Conservation (phyloP, 176 grass and related monocot species). For the Paspalum notatum region DNA sequence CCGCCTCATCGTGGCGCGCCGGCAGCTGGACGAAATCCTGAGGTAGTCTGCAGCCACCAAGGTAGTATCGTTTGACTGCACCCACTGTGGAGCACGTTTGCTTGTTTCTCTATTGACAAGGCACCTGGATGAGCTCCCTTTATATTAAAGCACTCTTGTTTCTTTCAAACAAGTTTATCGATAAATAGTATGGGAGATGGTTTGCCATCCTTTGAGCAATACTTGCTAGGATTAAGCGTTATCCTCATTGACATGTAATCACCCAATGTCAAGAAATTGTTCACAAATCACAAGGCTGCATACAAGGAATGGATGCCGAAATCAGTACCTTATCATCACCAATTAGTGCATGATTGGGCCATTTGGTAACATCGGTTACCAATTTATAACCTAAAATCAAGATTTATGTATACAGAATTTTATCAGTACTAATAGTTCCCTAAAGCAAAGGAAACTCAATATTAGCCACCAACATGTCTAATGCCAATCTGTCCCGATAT, state of each 20-base stretch:
- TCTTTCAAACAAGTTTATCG: slow-evolving; percentile 2
- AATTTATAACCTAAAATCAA: background rate
- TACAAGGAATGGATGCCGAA: background rate
- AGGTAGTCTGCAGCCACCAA: slow-evolving; percentile 73
- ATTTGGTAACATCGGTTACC: background rate
- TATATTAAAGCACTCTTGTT: background rate
- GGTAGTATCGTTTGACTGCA: too few relatives aligned
- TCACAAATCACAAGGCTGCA: background rate
- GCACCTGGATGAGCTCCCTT: background rate
- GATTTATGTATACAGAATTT: background rate
- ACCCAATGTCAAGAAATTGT: background rate
- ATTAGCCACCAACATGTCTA: slow-evolving; percentile 17
- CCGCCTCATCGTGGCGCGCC: too few relatives aligned
- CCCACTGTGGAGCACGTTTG: too few relatives aligned
- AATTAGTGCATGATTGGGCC: background rate
- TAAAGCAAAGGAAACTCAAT: slow-evolving; percentile 17
- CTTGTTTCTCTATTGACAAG: too few relatives aligned
- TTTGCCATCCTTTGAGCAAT: too few relatives aligned
- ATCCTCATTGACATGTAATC: background rate
- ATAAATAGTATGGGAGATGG: background rate
- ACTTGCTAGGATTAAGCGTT: too few relatives aligned
- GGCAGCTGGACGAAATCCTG: too few relatives aligned
- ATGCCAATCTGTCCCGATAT: background rate
- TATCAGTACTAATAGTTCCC: background rate
- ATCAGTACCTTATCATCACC: background rate